phyloP scores from a whole-genome alignment of 257 asterid species.

The Thymus quinquecostatus region DNA sequence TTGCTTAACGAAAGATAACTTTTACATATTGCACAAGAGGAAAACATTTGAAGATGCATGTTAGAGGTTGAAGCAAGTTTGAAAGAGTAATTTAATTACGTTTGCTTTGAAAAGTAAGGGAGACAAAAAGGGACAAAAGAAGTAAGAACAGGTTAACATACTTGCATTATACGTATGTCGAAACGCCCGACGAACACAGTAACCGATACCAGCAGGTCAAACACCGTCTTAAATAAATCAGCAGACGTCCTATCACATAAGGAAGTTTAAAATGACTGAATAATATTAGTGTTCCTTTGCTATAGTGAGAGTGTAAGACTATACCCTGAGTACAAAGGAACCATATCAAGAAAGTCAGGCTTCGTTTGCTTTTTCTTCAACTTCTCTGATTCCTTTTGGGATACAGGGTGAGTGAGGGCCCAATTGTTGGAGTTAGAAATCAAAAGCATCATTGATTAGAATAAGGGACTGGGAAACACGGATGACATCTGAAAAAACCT shows the following conservation, averaged over 20 bases:
- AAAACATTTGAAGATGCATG: slow-evolving; percentile 1
- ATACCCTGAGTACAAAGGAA: slow-evolving; percentile 99
- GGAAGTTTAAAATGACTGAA: slow-evolving; percentile 32
- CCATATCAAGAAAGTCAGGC: slow-evolving; percentile 98
- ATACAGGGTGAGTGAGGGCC: slow-evolving; percentile 98
- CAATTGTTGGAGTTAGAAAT: slow-evolving; percentile 57
- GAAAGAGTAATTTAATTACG: background rate
- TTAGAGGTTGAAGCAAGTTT: background rate
- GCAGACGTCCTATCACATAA: slow-evolving; percentile 82
- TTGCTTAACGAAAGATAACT: background rate
- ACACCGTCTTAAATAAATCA: slow-evolving; percentile 94
- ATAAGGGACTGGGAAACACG: background rate
- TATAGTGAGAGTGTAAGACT: slow-evolving; percentile 23
- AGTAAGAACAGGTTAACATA: slow-evolving; percentile 31
- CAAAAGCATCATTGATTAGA: slow-evolving; percentile 12
- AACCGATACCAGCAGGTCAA: slow-evolving; percentile 95
- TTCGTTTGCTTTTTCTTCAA: slow-evolving; percentile 85
- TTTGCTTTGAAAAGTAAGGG: slow-evolving; percentile 9
- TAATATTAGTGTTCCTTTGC: slow-evolving; percentile 16
- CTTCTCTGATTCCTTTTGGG: slow-evolving; percentile 82
- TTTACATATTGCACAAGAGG: slow-evolving; percentile 13
- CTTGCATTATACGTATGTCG: slow-evolving; percentile 99
- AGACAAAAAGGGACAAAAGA: background rate
- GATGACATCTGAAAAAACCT: slow-evolving; percentile 11
- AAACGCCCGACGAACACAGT: slow-evolving; percentile 99